Evolutionary conservation across 345 rosid species (phyloP).

Genomic region (Brassica juncea): DNA sequence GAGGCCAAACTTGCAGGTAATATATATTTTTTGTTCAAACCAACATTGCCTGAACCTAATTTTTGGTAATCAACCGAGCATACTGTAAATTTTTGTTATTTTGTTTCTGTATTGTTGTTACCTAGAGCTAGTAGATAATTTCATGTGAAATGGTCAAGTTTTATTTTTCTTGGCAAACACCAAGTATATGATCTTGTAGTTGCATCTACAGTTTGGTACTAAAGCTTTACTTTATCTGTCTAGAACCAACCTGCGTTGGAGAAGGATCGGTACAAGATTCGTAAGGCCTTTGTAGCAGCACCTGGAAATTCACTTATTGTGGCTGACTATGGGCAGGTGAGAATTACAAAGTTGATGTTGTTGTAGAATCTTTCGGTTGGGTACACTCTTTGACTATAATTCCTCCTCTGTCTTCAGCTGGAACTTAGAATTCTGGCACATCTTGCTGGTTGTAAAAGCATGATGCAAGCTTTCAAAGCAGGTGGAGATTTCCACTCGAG

Average conservation of each 20-base stretch:
- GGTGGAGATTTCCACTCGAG: slow-evolving; percentile 99
- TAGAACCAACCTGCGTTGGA: slow-evolving; percentile 99
- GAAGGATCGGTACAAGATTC: slow-evolving; percentile 97
- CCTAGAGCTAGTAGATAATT: neutral
- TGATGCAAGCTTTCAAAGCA: slow-evolving; percentile 94
- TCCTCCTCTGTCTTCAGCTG: slow-evolving; percentile 51
- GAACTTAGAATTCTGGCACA: slow-evolving; percentile 98
- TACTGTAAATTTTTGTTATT: too few species aligned
- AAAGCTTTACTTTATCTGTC: slow-evolving; percentile 1
- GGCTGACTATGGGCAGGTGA: slow-evolving; percentile 98
- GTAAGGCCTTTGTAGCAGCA: slow-evolving; percentile 89
- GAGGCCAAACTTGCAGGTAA: slow-evolving; percentile 90
- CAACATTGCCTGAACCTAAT: neutral
- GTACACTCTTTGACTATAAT: slow-evolving; percentile 18
- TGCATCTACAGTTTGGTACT: neutral
- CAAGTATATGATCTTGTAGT: neutral
- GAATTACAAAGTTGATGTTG: neutral
- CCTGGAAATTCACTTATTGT: slow-evolving; percentile 95
- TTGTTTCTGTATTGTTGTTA: neutral
- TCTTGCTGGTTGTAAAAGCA: slow-evolving; percentile 86
- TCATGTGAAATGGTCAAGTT: neutral
- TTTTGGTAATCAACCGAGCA: neutral
- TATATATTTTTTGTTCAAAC: neutral
- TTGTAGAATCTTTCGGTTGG: neutral
- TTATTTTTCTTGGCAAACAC: neutral